phyloP scores from a whole-genome alignment of 371 early-diverging fungal species.

The Chytridium lagenaria region DNA sequence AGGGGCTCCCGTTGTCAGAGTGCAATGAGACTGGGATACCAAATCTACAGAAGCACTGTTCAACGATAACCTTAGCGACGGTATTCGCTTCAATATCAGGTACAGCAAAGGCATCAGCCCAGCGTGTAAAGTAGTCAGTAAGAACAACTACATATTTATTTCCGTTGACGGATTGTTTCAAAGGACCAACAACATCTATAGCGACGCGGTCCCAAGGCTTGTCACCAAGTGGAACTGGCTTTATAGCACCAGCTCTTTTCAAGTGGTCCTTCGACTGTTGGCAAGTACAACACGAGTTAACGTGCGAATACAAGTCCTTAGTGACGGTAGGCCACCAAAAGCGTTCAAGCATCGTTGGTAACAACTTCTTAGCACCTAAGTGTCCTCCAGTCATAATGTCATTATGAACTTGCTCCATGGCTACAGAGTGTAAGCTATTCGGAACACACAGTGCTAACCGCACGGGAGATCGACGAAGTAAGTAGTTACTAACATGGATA shows the following conservation, averaged over 20 bases:
- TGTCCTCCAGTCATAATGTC: constrained; percentile 22
- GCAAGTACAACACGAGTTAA: constrained; percentile 5
- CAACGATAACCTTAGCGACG: constrained; percentile 15
- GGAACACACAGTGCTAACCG: constrained; percentile 18
- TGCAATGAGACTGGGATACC: constrained; percentile 21
- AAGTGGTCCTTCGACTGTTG: constrained; percentile 9
- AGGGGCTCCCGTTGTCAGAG: constrained; percentile 20
- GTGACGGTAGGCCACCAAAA: constrained; percentile 22
- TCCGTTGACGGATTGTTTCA: constrained; percentile 3
- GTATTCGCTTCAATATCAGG: constrained; percentile 3
- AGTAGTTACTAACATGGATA: neutral
- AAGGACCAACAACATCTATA: constrained; percentile 23
- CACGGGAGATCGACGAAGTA: neutral
- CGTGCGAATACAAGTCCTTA: constrained; percentile 4
- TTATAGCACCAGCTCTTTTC: neutral
- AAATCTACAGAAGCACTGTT: constrained; percentile 19
- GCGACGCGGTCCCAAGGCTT: constrained; percentile 14
- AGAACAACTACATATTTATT: constrained; percentile 26
- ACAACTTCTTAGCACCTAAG: constrained; percentile 13
- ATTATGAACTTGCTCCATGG: constrained; percentile 7
- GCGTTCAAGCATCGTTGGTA: neutral
- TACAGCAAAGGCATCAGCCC: constrained; percentile 31
- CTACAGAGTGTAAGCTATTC: neutral
- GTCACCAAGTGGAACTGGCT: constrained; percentile 15
- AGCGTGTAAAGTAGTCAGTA: constrained; percentile 18